phyloP scores from a whole-genome alignment of 164 flowering plant genomes.

The Tetrastigma voinierianum region DNA sequence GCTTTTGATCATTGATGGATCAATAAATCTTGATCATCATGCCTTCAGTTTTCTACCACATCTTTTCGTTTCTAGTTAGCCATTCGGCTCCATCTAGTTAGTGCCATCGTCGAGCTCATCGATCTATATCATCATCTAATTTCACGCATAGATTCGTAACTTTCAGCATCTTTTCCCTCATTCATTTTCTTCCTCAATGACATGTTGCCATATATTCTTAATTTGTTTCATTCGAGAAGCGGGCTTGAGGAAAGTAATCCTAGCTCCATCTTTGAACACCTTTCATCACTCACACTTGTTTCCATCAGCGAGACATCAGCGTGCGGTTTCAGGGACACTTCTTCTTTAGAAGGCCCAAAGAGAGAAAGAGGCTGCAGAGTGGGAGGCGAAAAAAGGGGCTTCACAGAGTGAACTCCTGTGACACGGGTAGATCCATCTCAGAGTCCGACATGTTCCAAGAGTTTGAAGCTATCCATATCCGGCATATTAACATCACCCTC shows the following conservation, averaged over 20 bases:
- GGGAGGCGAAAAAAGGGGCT: no score
- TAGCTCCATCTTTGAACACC: constrained; percentile 33
- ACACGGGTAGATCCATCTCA: constrained; percentile 30
- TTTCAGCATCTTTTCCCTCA: constrained; percentile 12
- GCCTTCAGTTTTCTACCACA: constrained; percentile 4
- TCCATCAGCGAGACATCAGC: constrained; percentile 30
- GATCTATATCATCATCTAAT: neutral
- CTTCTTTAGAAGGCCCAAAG: neutral
- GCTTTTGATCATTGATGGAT: constrained; percentile 1
- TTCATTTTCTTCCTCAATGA: constrained; percentile 21
- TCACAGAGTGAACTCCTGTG: no score
- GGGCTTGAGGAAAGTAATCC: constrained; percentile 36
- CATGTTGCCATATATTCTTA: constrained; percentile 40
- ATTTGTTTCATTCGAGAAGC: constrained; percentile 27
- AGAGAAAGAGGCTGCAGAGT: no score
- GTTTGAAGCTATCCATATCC: constrained; percentile 27
- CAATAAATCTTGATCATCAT: constrained; percentile 2
- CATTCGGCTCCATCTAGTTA: no score
- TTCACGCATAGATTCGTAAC: constrained; percentile 2
- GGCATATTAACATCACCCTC: constrained; percentile 19
- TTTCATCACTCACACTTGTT: constrained; percentile 21
- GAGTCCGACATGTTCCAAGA: constrained; percentile 19
- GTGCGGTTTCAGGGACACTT: no score
- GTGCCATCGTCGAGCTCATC: no score
- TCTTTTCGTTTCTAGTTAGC: constrained; percentile 14